Conservation (phyloP, 2,329 filamentous ascomycete species). For the Sporothrix sp. region DNA sequence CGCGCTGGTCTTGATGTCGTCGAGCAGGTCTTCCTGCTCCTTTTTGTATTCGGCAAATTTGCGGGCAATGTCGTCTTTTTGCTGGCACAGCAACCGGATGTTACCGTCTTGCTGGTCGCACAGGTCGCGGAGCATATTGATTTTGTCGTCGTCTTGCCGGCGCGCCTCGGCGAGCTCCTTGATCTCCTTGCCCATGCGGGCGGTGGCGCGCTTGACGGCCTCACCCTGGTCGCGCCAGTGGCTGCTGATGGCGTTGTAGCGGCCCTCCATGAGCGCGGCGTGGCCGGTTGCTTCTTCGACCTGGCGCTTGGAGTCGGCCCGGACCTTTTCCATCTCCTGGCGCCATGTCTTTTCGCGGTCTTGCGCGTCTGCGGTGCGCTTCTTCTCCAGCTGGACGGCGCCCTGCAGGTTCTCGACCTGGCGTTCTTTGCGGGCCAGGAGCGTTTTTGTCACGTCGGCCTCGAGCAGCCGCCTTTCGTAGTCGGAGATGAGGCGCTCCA, state of each 20-base stretch:
- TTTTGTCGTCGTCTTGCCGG: slow-evolving; percentile 51
- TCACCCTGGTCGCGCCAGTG: slow-evolving; percentile 59
- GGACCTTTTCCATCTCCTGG: slow-evolving; percentile 53
- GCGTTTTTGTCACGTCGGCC: slow-evolving; percentile 59
- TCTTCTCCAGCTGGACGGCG: slow-evolving; percentile 54
- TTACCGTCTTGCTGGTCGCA: slow-evolving; percentile 66
- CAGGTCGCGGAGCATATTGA: slow-evolving; percentile 55
- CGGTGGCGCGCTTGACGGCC: slow-evolving; percentile 45
- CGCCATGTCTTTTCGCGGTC: slow-evolving; percentile 52
- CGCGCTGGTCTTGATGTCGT: slow-evolving; percentile 49
- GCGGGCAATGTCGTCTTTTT: slow-evolving; percentile 51
- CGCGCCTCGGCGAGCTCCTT: slow-evolving; percentile 45
- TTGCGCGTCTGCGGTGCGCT: slow-evolving; percentile 49
- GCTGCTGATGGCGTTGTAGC: slow-evolving; percentile 56
- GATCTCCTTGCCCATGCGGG: slow-evolving; percentile 44
- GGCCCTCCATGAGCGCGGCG: slow-evolving; percentile 58
- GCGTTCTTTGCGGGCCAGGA: slow-evolving; percentile 62
- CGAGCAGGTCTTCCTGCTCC: slow-evolving; percentile 52
- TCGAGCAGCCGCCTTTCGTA: slow-evolving; percentile 62
- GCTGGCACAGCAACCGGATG: slow-evolving; percentile 47
- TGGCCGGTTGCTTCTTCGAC: slow-evolving; percentile 57
- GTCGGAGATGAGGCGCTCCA: slow-evolving; percentile 57
- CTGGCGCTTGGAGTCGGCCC: slow-evolving; percentile 48
- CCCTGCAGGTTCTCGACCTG: slow-evolving; percentile 61
- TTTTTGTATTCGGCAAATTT: slow-evolving; percentile 56